phyloP scores from a whole-genome alignment of 495 filamentous ascomycete species.

The Barbatosphaeria neglecta region DNA sequence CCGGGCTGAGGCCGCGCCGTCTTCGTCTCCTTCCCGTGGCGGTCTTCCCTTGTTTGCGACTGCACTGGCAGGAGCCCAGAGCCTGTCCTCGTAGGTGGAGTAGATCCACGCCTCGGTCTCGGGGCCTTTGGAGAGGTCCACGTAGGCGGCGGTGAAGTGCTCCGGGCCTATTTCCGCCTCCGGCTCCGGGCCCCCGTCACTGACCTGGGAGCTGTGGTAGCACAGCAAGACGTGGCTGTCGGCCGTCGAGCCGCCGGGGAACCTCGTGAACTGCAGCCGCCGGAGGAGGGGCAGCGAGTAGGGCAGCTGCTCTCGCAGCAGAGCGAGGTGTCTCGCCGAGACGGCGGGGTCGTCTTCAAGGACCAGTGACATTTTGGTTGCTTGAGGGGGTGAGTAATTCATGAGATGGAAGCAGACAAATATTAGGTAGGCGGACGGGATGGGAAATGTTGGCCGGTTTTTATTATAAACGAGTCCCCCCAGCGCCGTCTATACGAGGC shows the following conservation, averaged over 20 bases:
- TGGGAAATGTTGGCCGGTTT: not conserved
- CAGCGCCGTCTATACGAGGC: too few relatives aligned
- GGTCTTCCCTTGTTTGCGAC: not conserved
- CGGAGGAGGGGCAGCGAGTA: constrained; percentile 45
- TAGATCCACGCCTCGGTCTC: constrained; percentile 55
- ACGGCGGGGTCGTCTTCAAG: constrained; percentile 28
- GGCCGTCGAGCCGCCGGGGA: constrained; percentile 22
- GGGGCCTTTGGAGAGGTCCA: constrained; percentile 43
- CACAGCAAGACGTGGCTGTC: constrained; percentile 28
- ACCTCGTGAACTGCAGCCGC: constrained; percentile 42
- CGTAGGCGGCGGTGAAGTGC: constrained; percentile 39
- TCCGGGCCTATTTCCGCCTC: constrained; percentile 2
- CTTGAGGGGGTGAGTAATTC: not conserved
- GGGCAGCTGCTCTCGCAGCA: constrained; percentile 39
- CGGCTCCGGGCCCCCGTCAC: not conserved
- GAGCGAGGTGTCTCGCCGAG: constrained; percentile 22
- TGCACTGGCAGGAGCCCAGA: not conserved
- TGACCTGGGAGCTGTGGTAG: constrained; percentile 5
- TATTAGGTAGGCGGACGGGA: not conserved
- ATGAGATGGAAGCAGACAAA: not conserved
- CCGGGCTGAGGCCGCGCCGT: not conserved
- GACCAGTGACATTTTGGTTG: constrained; percentile 6
- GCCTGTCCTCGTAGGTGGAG: constrained; percentile 35
- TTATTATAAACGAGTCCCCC: too few relatives aligned
- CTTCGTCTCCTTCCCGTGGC: not conserved